A percentile compares a stretch with the other conserved stretches of the same genome.
These are phyloP conservation scores for Globisporangium spinosum DNA, from an alignment of 352 stramenopile species.

Conservation along the genomic window DNA sequence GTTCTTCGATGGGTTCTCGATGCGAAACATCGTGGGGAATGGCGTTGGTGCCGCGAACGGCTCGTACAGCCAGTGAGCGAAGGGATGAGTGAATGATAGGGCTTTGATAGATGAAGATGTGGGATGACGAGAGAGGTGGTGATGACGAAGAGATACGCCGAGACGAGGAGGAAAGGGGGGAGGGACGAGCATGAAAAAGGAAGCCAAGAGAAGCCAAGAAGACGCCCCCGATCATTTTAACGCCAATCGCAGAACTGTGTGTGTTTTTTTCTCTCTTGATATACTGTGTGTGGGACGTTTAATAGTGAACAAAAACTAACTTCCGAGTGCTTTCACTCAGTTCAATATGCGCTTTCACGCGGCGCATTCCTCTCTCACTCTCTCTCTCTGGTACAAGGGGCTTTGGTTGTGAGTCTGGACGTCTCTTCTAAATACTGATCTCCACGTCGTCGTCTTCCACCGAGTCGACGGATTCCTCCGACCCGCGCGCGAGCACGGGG, in stretches of 20 bases:
- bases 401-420: neutral
- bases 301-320: constrained; percentile 11
- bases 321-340: neutral
- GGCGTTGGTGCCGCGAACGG: neutral
- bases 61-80: constrained; percentile 3
- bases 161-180: neutral
- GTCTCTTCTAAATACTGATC: constrained; percentile 18
- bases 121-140: neutral
- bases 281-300: constrained; percentile 6
- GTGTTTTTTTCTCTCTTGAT: constrained; percentile 6
- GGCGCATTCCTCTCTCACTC: neutral
- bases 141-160: neutral
- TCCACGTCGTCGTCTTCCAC: constrained; percentile 22
- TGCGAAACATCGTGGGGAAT: constrained; percentile 36
- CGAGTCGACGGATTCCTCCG: constrained; percentile 20
- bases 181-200: neutral
- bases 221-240: constrained; percentile 6
- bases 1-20: constrained; percentile 88
- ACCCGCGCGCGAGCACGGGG: constrained; percentile 20
- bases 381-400: neutral
- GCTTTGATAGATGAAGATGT: constrained; percentile 10
- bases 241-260: neutral
- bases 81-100: constrained; percentile 1
- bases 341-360: neutral
- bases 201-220: neutral